Percentiles rank a stretch among this genome's conserved stretches.
Evolutionary conservation across 441 rosid genomes (phyloP).

Genomic region (Omphalea diandra): DNA sequence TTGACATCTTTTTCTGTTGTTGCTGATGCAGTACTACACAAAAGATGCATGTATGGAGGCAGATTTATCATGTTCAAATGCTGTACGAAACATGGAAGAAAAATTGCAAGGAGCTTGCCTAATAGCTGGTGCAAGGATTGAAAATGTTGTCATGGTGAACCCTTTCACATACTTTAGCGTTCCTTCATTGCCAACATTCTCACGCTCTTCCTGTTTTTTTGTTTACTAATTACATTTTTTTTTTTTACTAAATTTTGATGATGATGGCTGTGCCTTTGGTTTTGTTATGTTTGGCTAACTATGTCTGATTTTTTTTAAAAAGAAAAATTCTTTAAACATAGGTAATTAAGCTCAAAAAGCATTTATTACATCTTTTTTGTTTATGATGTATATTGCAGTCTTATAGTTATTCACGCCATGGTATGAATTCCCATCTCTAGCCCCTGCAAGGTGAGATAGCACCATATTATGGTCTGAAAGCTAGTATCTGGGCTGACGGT

Average conservation of each 20-base stretch:
- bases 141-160: conserved; percentile 12
- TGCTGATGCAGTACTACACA: conserved; percentile 8
- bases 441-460: too few species aligned
- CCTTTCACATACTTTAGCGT: background rate
- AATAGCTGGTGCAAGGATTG: conserved; percentile 3
- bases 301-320: too few species aligned
- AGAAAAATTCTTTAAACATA: background rate
- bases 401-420: background rate
- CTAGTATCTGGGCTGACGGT: too few species aligned
- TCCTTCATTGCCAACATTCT: background rate
- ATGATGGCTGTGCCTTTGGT: too few species aligned
- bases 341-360: background rate
- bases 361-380: too few species aligned
- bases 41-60: conserved; percentile 16
- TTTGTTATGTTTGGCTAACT: background rate
- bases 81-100: conserved; percentile 16
- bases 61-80: conserved; percentile 13
- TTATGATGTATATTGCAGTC: background rate
- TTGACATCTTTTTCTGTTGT: background rate
- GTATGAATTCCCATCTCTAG: background rate
- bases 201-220: background rate
- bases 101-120: conserved; percentile 18
- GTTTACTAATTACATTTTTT: background rate
- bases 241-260: background rate
- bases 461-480: too few species aligned